Evolutionary conservation across 805 yeast genomes (phyloP), one percentile per base, ranked within the genome.

Genomic region (Saturnispora gosingensis): DNA sequence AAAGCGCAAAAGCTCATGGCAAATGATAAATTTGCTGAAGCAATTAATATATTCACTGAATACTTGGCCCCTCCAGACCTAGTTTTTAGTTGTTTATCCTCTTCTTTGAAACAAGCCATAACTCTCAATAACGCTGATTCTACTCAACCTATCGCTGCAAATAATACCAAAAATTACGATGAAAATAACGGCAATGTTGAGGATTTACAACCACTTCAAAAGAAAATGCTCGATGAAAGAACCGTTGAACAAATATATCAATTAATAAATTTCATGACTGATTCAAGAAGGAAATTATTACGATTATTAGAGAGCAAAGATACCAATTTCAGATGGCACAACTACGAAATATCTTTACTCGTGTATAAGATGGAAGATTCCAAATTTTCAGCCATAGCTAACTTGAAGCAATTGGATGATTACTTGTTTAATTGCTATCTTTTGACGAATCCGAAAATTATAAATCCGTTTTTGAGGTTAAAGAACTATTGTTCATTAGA

Each of bases 391-490:
- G 54, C 57, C 8, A 59, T 69, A 22, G 64, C 72, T 10, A 67
- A 79, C 45, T 62, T 72, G 4, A 61, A 60, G 5, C 53, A 76
- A 1, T 77, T 93, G 2, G 99, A 91, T 61, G 85, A 96, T 0
- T 74, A 88, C 1, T 71, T 93, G 18, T 88, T 91, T 59, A 72
- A 79, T 48, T 79, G 93, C 54, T 91, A 93, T 62, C 71, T 81
- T 53, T 62, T 80, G n/a, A 78, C 79, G 30, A 79, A 80, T 50
- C 85, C 87, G 0, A 76, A 83, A 55, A 72, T 91, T 63, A 76
- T 91, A 13, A 96, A 91, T 0, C 93, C 98, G 0, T 76, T 91
- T 20, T 72, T 91, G 5, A 72, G 98, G 46, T 74, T 88, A 2
- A 77, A 79, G 27, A 93, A 90, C 64, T 71, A 73, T 57, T 88